These are phyloP conservation scores for Diaporthe citrichinensis DNA, from an alignment of 2,329 filamentous ascomycete species.

Conservation along the genomic window DNA sequence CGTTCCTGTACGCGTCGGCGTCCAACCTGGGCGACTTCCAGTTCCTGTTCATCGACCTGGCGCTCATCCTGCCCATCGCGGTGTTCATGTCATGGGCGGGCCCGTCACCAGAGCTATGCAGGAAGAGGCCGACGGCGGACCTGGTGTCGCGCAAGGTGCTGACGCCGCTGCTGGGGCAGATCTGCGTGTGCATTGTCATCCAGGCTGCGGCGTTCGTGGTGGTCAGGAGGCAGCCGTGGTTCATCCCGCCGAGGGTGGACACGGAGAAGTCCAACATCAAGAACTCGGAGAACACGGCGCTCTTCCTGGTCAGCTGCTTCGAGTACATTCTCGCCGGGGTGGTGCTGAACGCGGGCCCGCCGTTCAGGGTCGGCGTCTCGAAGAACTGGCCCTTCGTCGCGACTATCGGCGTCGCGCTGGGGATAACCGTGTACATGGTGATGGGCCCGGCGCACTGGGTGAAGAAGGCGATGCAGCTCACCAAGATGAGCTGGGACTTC, in stretches of 20 bases:
- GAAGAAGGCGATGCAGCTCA: slow-evolving; percentile 85
- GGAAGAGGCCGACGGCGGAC: slow-evolving; percentile 91
- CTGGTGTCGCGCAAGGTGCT: slow-evolving; percentile 94
- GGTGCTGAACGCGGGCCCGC: slow-evolving; percentile 90
- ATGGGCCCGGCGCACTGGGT: slow-evolving; percentile 80
- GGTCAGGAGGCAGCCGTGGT: slow-evolving; percentile 88
- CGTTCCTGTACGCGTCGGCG: slow-evolving; percentile 93
- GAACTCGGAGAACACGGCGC: slow-evolving; percentile 92
- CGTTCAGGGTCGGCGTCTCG: slow-evolving; percentile 85
- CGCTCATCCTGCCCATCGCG: slow-evolving; percentile 93
- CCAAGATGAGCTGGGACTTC: slow-evolving; percentile 80
- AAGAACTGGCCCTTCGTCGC: slow-evolving; percentile 89
- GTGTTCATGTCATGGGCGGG: slow-evolving; percentile 99
- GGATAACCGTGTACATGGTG: slow-evolving; percentile 84
- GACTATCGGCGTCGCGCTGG: slow-evolving; percentile 78
- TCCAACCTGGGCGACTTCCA: slow-evolving; percentile 98
- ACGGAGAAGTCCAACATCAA: slow-evolving; percentile 85
- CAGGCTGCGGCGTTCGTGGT: slow-evolving; percentile 81
- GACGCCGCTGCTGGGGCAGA: slow-evolving; percentile 90
- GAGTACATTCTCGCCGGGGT: slow-evolving; percentile 94
- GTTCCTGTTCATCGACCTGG: slow-evolving; percentile 95
- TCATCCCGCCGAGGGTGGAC: slow-evolving; percentile 83
- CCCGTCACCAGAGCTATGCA: slow-evolving; percentile 81
- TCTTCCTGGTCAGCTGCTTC: slow-evolving; percentile 93
- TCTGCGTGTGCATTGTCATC: slow-evolving; percentile 82